Percentiles rank a stretch among this genome's conserved stretches.
Evolutionary conservation across 2,329 filamentous ascomycete genomes (phyloP).

Genomic region (Fusarium duplospermum): DNA sequence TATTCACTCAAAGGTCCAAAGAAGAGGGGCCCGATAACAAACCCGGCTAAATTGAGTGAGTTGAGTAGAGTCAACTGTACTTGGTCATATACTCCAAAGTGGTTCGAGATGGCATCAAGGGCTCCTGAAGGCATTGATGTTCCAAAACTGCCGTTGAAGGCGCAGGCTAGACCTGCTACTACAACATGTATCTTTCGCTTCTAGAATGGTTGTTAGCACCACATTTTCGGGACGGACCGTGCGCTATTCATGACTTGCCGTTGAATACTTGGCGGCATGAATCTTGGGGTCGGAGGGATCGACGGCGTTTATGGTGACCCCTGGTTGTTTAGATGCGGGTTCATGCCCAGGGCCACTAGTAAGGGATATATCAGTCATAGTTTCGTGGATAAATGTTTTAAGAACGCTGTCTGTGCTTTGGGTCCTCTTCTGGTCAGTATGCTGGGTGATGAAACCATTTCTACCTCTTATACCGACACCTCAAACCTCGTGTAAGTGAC

Average conservation of each 20-base stretch:
- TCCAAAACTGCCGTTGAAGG: slow-evolving; percentile 51
- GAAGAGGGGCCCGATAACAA: slow-evolving; percentile 49
- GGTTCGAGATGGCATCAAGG: slow-evolving; percentile 46
- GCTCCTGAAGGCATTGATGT: slow-evolving; percentile 52
- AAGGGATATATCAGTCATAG: not conserved
- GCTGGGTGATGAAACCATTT: not conserved
- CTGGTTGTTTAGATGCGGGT: not conserved
- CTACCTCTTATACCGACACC: not conserved
- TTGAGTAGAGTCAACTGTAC: slow-evolving; percentile 49
- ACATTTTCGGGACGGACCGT: not conserved
- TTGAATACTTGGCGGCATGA: slow-evolving; percentile 44
- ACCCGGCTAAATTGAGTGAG: slow-evolving; percentile 51
- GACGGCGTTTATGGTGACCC: not conserved
- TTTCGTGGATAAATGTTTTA: not conserved
- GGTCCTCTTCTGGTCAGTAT: not conserved
- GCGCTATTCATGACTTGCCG: slow-evolving; percentile 26
- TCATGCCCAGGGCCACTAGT: not conserved
- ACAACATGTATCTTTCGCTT: slow-evolving; percentile 49
- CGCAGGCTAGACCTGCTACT: slow-evolving; percentile 50
- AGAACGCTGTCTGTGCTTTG: not conserved
- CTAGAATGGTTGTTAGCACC: not conserved
- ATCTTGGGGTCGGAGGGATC: not conserved
- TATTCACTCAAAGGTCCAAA: slow-evolving; percentile 52
- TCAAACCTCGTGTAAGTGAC: not conserved
- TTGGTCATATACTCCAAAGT: slow-evolving; percentile 43